Evolutionary conservation across 2,329 filamentous ascomycete genomes (phyloP).

Genomic region (Penicillium palitans): DNA sequence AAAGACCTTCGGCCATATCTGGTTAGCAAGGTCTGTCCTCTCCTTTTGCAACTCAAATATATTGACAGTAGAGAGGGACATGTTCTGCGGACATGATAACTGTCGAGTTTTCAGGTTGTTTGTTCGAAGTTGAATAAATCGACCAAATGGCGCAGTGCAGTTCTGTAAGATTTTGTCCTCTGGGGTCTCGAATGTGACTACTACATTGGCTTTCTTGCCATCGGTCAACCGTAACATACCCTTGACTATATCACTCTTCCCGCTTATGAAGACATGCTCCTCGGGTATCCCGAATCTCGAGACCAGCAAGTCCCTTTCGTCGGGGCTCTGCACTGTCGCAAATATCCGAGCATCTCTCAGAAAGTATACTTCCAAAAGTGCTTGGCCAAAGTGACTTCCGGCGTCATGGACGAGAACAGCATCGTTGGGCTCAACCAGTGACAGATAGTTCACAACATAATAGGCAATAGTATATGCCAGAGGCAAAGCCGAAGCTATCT

Average conservation of each 20-base stretch:
- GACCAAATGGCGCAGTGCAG: slow-evolving; percentile 29
- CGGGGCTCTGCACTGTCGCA: slow-evolving; percentile 13
- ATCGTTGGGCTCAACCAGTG: slow-evolving; percentile 19
- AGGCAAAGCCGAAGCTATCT: slow-evolving; percentile 26
- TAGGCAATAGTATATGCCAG: slow-evolving; percentile 26
- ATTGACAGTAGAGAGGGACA: slow-evolving; percentile 19
- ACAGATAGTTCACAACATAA: slow-evolving; percentile 22
- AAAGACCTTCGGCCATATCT: slow-evolving; percentile 16
- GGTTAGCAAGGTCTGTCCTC: background rate
- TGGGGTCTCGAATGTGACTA: slow-evolving; percentile 14
- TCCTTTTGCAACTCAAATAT: slow-evolving; percentile 14
- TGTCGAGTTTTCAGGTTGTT: slow-evolving; percentile 4
- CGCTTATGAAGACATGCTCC: slow-evolving; percentile 16
- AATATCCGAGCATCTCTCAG: slow-evolving; percentile 10
- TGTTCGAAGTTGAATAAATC: slow-evolving; percentile 33
- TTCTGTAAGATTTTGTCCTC: background rate
- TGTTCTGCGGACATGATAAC: slow-evolving; percentile 5
- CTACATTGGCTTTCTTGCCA: slow-evolving; percentile 14
- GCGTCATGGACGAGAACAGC: slow-evolving; percentile 34
- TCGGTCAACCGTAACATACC: slow-evolving; percentile 5
- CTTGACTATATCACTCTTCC: slow-evolving; percentile 5
- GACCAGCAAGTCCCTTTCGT: slow-evolving; percentile 11
- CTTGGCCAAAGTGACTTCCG: slow-evolving; percentile 24
- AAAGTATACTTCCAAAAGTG: slow-evolving; percentile 23
- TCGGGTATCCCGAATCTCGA: slow-evolving; percentile 13